Evolutionary conservation across 2,329 filamentous ascomycete genomes (phyloP).

Genomic region (Cylindrodendrum hubeiense): DNA sequence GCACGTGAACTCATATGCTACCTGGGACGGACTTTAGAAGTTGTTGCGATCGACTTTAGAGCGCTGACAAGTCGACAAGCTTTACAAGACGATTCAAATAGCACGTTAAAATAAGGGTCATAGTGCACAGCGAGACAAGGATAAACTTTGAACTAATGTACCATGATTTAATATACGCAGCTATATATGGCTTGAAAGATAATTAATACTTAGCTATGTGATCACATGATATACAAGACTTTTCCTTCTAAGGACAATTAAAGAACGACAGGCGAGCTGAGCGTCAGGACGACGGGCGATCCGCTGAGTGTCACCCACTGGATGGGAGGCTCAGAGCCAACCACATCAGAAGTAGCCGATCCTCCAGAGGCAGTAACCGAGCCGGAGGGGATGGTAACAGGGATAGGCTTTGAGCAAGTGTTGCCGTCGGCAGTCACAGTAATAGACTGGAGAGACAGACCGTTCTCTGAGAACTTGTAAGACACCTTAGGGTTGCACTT

Average conservation of each 20-base stretch:
- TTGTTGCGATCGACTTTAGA: too few relatives aligned
- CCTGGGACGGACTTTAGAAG: too few relatives aligned
- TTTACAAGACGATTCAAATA: too few relatives aligned
- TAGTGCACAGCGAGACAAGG: not conserved
- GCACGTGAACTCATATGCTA: too few relatives aligned
- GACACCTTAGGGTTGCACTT: constrained; percentile 28
- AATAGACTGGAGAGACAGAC: constrained; percentile 12
- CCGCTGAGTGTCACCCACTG: constrained; percentile 28
- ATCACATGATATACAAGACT: not conserved
- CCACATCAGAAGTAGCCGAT: constrained; percentile 3
- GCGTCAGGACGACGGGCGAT: constrained; percentile 16
- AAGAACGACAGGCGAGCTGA: not conserved
- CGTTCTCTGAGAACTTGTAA: constrained; percentile 17
- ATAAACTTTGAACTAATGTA: not conserved
- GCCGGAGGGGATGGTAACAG: constrained; percentile 24
- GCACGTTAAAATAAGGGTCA: too few relatives aligned
- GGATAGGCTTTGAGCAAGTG: constrained; percentile 22
- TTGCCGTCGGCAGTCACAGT: constrained; percentile 25
- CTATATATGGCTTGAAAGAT: not conserved
- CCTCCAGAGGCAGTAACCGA: constrained; percentile 9
- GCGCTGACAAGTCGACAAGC: too few relatives aligned
- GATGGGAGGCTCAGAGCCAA: constrained; percentile 32
- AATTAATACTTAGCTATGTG: not conserved
- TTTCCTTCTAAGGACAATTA: not conserved
- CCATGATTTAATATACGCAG: not conserved